Conservation (phyloP, 441 rosid species). For the Erysimum cheiri region DNA sequence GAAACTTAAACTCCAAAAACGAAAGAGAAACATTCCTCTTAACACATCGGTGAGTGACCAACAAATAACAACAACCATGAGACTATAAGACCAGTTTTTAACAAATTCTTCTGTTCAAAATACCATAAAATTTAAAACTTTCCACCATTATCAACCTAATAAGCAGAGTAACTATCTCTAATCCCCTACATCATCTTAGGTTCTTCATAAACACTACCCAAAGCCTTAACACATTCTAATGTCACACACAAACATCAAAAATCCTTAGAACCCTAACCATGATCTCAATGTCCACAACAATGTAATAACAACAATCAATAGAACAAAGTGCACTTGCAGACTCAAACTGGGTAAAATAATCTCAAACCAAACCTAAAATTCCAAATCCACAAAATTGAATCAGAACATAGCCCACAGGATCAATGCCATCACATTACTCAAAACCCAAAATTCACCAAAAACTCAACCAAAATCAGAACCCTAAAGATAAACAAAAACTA, state of each 20-base stretch:
- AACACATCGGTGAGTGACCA: not conserved
- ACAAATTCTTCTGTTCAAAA: not conserved
- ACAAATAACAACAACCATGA: not conserved
- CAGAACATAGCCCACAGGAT: not conserved
- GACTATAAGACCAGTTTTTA: not conserved
- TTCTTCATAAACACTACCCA: not conserved
- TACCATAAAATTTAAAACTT: not conserved
- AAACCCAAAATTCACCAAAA: constrained; percentile 1
- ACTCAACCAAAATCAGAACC: constrained; percentile 2
- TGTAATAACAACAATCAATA: constrained; percentile 12
- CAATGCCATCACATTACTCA: constrained; percentile 3
- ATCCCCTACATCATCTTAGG: constrained; percentile 1
- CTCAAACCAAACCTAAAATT: not conserved
- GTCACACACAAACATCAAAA: constrained; percentile 4
- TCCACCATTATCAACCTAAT: not conserved
- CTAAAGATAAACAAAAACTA: constrained; percentile 40
- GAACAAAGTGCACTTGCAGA: constrained; percentile 11
- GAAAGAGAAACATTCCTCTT: not conserved
- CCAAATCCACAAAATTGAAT: not conserved
- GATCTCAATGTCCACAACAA: not conserved
- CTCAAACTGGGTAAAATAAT: not conserved
- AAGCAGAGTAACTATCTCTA: not conserved
- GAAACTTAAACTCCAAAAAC: not conserved
- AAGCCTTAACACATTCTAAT: too few relatives aligned
- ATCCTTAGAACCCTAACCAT: constrained; percentile 7